A percentile compares a stretch with the other conserved stretches of the same genome.
phyloP scores from a whole-genome alignment of 768 basidiomycete genomes.

The Boletus sp. region DNA sequence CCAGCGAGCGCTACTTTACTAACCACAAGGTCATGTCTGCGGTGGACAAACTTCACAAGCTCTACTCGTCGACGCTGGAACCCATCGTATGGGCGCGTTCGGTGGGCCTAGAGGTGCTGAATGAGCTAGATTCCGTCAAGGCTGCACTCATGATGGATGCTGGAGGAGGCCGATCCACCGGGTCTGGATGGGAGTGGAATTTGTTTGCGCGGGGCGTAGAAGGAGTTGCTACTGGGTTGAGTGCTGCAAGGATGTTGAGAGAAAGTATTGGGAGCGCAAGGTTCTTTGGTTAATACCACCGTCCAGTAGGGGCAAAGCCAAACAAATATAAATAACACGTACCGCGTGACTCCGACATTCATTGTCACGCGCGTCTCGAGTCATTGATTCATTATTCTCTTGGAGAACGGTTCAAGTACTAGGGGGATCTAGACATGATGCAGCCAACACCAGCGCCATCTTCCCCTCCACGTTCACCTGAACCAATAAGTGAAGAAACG shows the following conservation, averaged over 20 bases:
- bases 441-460: slow-evolving; percentile 68
- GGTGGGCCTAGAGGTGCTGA: slow-evolving; percentile 85
- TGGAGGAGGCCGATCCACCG: slow-evolving; percentile 42
- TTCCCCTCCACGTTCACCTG: slow-evolving; percentile 51
- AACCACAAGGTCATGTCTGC: slow-evolving; percentile 86
- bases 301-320: not conserved
- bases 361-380: not conserved
- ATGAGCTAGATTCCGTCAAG: slow-evolving; percentile 85
- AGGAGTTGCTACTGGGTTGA: slow-evolving; percentile 37
- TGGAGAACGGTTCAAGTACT: slow-evolving; percentile 11
- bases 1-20: slow-evolving; percentile 75
- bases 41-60: slow-evolving; percentile 86
- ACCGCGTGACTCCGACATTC: not conserved
- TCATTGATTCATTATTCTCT: not conserved
- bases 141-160: slow-evolving; percentile 80
- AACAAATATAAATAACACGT: slow-evolving; percentile 25
- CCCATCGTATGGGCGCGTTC: slow-evolving; percentile 86
- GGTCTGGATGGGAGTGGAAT: slow-evolving; percentile 34
- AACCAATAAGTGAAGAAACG: slow-evolving; percentile 20
- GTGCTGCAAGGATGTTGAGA: slow-evolving; percentile 30
- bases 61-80: slow-evolving; percentile 67
- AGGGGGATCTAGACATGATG: slow-evolving; percentile 35
- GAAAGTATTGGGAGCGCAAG: slow-evolving; percentile 13
- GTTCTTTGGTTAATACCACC: slow-evolving; percentile 1
- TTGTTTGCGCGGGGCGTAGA: slow-evolving; percentile 45